These are phyloP conservation scores for Kazachstania kunashirensis DNA, from an alignment of 805 yeast species.

Conservation along the genomic window DNA sequence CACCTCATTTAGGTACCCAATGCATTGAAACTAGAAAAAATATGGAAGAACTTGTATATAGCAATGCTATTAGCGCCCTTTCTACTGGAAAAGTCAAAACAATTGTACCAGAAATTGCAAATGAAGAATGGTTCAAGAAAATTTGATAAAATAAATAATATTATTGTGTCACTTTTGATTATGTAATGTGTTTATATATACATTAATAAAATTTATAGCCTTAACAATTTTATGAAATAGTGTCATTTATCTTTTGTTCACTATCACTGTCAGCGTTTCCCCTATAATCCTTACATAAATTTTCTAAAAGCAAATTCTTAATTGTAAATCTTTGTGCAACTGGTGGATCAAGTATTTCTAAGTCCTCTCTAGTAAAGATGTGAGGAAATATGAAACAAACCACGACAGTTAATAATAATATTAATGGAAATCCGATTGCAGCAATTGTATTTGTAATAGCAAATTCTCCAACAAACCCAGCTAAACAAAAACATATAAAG, in stretches of 20 bases:
- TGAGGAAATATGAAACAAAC: constrained; percentile 53
- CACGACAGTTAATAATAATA: constrained; percentile 56
- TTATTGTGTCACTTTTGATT: too few relatives aligned
- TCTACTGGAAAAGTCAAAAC: constrained; percentile 59
- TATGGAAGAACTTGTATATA: constrained; percentile 74
- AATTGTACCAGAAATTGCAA: constrained; percentile 69
- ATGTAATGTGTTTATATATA: neutral
- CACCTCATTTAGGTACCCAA: constrained; percentile 88
- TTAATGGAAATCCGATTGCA: constrained; percentile 91
- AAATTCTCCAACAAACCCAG: constrained; percentile 72
- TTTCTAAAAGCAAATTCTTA: constrained; percentile 33
- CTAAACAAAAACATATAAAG: constrained; percentile 48
- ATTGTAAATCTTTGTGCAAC: constrained; percentile 50
- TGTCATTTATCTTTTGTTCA: too few relatives aligned
- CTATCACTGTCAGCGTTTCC: too few relatives aligned
- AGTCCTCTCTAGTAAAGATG: constrained; percentile 51
- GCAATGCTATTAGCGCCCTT: constrained; percentile 52
- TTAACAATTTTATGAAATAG: neutral
- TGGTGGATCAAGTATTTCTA: constrained; percentile 54
- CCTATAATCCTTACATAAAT: constrained; percentile 9
- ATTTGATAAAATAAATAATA: too few relatives aligned
- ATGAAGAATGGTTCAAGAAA: constrained; percentile 23
- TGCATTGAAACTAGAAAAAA: constrained; percentile 60
- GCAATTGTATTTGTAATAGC: constrained; percentile 80
- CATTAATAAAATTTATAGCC: too few relatives aligned